phyloP scores from a whole-genome alignment of 495 filamentous ascomycete species.

The Bacidia gigantensis region DNA sequence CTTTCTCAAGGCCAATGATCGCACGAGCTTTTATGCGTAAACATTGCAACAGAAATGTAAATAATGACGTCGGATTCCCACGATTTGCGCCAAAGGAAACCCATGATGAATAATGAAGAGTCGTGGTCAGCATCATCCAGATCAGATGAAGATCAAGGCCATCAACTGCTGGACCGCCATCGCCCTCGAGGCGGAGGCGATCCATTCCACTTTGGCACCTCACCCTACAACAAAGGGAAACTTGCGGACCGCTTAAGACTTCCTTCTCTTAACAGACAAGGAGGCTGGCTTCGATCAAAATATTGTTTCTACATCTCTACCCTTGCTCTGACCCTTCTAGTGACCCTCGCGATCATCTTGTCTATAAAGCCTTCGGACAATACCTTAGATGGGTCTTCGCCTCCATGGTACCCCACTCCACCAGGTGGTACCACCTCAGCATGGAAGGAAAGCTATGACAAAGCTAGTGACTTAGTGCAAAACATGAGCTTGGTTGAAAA shows the following conservation, averaged over 20 bases:
- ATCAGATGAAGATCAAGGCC: slow-evolving; percentile 4
- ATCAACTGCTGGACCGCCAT: not conserved
- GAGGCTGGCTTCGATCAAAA: slow-evolving; percentile 12
- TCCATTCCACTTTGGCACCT: slow-evolving; percentile 1
- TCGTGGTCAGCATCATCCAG: not conserved
- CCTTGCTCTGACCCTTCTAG: slow-evolving; percentile 7
- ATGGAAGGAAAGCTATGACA: slow-evolving; percentile 72
- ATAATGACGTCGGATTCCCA: not conserved
- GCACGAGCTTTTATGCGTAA: not conserved
- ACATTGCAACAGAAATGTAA: not conserved
- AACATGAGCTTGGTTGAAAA: slow-evolving; percentile 84
- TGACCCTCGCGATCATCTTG: not conserved
- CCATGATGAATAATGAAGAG: not conserved
- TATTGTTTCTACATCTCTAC: slow-evolving; percentile 8
- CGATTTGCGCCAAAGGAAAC: not conserved
- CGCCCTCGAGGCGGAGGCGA: slow-evolving; percentile 11
- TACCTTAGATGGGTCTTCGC: slow-evolving; percentile 28
- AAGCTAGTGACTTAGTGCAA: slow-evolving; percentile 63
- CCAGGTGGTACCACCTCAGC: slow-evolving; percentile 55
- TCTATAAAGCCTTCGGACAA: slow-evolving; percentile 1
- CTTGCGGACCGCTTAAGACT: not conserved
- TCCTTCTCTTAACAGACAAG: slow-evolving; percentile 6
- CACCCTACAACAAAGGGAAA: slow-evolving; percentile 1
- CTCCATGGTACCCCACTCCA: slow-evolving; percentile 77
- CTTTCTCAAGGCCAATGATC: not conserved